Base-by-base conservation (phyloP, 768 basidiomycete genomes). In the Lentinus brumalis region DNA sequence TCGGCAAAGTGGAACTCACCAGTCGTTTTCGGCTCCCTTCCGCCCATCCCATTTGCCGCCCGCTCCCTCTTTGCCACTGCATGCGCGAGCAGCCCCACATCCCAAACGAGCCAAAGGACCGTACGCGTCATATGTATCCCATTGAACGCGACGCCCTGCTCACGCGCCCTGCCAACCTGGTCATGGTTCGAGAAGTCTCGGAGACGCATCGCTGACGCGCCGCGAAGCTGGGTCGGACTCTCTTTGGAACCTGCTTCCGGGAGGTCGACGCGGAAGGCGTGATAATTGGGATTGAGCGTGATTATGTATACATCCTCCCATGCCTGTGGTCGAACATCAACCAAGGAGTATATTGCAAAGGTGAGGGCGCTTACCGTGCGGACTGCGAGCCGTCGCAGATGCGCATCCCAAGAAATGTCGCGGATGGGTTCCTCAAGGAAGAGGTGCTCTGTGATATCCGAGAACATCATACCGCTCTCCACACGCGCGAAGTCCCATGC, bases 71-170 rank as follows among this genome's bases (percentile, higher is more conserved):
- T 53, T 30, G 42, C 32, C 4, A 61, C 49, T 30, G 53, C 52
- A 4, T 51, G 39, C 49, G 46, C 21, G 9, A 66, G 60, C 15
- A 59, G 51, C 41, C 30, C 58, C 21, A 63, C 45, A 41, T 69
- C 61, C 64, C 64, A 67, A 31, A 67, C 57, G 29, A 60, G 50
- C 68, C 68, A 69, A 12, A 69, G 39, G 21, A 60, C 56, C 12
- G 68, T 67, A 29, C 46, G 57, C 7, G 62, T 64, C 52, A 69
- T 56, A 32, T 66, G 68, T 50, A 62, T 40, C n/a, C 61, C 65
- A 8, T 53, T 51, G 42, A 59, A 64, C 10, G 58, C 32, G 16
- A 40, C 32, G 2, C 61, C 61, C 12, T 62, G 57, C 2, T 40
- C 64, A 5, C 59, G 50, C 29, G 39, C 38, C 51, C 56, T 38